phyloP scores from a whole-genome alignment of 768 basidiomycete genomes.

The Coprinellus aureogranulatus region DNA sequence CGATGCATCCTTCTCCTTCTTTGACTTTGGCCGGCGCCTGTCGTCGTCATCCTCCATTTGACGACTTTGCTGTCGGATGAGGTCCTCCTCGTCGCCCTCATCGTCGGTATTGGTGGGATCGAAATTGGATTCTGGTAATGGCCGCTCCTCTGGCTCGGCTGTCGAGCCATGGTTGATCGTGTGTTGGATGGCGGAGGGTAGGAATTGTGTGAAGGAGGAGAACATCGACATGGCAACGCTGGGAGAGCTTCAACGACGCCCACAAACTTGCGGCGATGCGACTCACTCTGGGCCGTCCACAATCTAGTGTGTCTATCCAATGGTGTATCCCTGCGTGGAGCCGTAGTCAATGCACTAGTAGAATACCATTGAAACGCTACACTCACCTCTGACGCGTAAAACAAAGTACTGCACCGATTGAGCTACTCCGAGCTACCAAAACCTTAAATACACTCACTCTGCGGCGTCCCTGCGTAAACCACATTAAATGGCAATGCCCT shows the following conservation, averaged over 20 bases:
- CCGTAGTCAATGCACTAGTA: no score
- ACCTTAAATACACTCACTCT: no score
- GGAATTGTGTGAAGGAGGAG: conserved; percentile 48
- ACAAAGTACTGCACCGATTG: no score
- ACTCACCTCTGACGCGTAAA: no score
- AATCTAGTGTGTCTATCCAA: not conserved
- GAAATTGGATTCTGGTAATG: conserved; percentile 19
- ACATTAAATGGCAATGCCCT: no score
- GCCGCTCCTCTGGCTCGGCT: conserved; percentile 20
- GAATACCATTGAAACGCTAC: no score
- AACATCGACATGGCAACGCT: conserved; percentile 37
- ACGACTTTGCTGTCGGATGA: conserved; percentile 11
- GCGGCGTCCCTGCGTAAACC: no score
- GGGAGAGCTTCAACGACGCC: not conserved
- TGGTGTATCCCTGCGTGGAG: no score
- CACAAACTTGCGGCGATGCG: not conserved
- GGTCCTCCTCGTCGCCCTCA: conserved; percentile 25
- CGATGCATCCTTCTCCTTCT: conserved; percentile 22
- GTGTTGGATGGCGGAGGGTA: conserved; percentile 47
- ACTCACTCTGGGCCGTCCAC: not conserved
- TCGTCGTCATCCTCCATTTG: conserved; percentile 11
- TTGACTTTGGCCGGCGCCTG: conserved; percentile 12
- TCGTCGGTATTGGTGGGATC: conserved; percentile 27
- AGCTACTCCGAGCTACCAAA: no score
- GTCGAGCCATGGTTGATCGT: not conserved